Evolutionary conservation across 345 rosid genomes (phyloP).

Genomic region (Citrus sp.): DNA sequence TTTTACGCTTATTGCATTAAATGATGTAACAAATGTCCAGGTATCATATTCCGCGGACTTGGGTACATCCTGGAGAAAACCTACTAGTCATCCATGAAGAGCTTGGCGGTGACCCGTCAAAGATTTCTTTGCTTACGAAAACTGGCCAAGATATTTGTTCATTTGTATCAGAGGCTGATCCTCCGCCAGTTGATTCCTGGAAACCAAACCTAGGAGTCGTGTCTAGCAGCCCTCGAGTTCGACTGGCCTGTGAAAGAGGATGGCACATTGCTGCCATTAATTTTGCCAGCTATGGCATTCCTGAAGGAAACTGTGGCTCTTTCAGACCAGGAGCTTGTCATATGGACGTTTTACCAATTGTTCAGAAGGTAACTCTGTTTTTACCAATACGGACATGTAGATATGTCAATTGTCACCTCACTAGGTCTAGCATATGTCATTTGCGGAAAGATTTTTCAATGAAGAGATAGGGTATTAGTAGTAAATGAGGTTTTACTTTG

Average conservation of each 20-base stretch:
- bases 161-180: slow-evolving; percentile 48
- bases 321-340: slow-evolving; percentile 45
- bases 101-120: slow-evolving; percentile 57
- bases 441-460: neutral
- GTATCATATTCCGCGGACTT: slow-evolving; percentile 56
- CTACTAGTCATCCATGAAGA: slow-evolving; percentile 59
- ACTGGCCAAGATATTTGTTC: slow-evolving; percentile 53
- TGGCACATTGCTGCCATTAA: slow-evolving; percentile 48
- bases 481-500: neutral
- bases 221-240: slow-evolving; percentile 40
- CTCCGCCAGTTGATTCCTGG: slow-evolving; percentile 51
- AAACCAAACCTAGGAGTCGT: slow-evolving; percentile 25
- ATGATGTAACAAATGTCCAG: slow-evolving; percentile 23
- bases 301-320: slow-evolving; percentile 53
- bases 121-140: slow-evolving; percentile 39
- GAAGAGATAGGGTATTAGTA: no score
- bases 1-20: neutral
- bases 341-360: slow-evolving; percentile 21
- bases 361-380: slow-evolving; percentile 33
- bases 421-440: neutral
- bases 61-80: slow-evolving; percentile 52
- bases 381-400: neutral
- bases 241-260: slow-evolving; percentile 47
- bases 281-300: slow-evolving; percentile 63
- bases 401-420: no score